Conservation (phyloP, 2,329 filamentous ascomycete species). For the Calonectria pteridis region DNA sequence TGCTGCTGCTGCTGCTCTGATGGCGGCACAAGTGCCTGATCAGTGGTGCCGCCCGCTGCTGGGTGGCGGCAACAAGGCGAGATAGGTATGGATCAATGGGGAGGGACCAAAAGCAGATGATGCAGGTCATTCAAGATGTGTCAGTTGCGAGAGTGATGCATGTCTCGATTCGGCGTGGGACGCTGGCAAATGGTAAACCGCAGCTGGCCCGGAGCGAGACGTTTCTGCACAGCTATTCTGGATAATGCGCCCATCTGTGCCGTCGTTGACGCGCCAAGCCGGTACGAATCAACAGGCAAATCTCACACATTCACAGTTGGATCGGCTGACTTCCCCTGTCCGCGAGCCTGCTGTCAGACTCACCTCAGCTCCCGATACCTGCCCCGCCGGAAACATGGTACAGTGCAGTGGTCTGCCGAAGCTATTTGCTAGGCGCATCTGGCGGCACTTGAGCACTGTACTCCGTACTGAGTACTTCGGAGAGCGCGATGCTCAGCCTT, state of each 20-base stretch:
- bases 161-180: constrained; percentile 12
- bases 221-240: not conserved
- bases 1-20: not conserved
- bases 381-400: not conserved
- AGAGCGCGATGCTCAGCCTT: constrained; percentile 20
- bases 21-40: constrained; percentile 7
- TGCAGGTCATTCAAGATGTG: constrained; percentile 13
- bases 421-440: constrained; percentile 6
- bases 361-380: constrained; percentile 17
- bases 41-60: not conserved
- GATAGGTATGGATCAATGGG: constrained; percentile 1
- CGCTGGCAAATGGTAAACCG: not conserved
- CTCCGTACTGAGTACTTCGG: constrained; percentile 1
- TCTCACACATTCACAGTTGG: not conserved
- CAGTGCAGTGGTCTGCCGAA: constrained; percentile 1
- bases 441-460: constrained; percentile 1
- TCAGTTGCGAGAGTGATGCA: constrained; percentile 7
- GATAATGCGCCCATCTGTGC: not conserved
- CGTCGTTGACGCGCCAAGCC: not conserved
- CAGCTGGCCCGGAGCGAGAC: not conserved
- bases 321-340: constrained; percentile 5
- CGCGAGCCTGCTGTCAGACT: constrained; percentile 14
- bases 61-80: constrained; percentile 2
- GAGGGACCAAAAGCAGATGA: constrained; percentile 3
- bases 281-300: not conserved